Conservation (phyloP, 805 yeast species). For the Cyberlindnera mississippiensis region DNA sequence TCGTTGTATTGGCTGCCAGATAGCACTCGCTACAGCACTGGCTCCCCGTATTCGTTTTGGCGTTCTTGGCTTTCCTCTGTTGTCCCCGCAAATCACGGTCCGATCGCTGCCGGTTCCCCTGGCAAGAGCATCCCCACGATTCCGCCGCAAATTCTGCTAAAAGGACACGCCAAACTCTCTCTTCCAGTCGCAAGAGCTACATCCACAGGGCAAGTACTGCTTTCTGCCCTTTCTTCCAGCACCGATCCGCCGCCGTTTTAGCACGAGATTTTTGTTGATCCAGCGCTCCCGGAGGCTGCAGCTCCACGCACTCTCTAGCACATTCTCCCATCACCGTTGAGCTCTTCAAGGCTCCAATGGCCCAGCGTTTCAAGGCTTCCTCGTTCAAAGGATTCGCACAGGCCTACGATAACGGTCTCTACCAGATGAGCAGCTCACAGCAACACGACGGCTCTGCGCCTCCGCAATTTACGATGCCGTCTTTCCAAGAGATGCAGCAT, state of each 20-base stretch:
- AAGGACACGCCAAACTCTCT: too few species aligned
- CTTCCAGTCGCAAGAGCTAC: too few species aligned
- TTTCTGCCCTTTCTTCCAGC: not conserved
- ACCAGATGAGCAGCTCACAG: not conserved
- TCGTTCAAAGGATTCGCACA: conserved; percentile 9
- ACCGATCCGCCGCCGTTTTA: not conserved
- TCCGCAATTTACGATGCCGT: not conserved
- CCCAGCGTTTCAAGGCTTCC: conserved; percentile 11
- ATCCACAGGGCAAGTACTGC: not conserved
- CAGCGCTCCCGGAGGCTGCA: not conserved
- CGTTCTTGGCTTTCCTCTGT: too few species aligned
- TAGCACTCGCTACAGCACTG: too few species aligned
- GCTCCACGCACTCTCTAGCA: not conserved
- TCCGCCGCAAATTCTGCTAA: too few species aligned
- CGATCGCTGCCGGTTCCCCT: too few species aligned
- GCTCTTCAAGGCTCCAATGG: conserved; percentile 1
- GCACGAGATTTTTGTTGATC: not conserved
- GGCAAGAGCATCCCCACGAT: too few species aligned
- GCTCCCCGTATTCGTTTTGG: too few species aligned
- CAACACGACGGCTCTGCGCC: not conserved
- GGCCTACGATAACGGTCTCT: conserved; percentile 3
- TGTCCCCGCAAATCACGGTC: too few species aligned
- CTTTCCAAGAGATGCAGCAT: conserved; percentile 1
- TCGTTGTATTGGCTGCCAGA: too few species aligned
- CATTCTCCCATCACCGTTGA: not conserved